Evolutionary conservation across 495 filamentous ascomycete genomes (phyloP).

Genomic region (Penicillium longicatenatum): DNA sequence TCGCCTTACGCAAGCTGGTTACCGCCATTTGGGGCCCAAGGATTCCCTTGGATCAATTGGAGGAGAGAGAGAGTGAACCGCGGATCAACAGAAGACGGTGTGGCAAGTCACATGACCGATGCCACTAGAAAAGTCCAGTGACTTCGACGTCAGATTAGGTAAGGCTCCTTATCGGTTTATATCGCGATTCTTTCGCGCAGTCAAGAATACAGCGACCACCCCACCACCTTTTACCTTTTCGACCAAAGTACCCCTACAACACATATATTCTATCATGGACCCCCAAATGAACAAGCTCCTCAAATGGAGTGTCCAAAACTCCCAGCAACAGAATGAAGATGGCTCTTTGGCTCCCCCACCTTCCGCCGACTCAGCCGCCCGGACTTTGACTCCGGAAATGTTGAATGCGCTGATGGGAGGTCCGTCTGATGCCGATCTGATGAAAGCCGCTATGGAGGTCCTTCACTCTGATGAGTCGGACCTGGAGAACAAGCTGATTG

Average conservation of each 20-base stretch:
- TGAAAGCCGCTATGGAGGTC: slow-evolving; percentile 78
- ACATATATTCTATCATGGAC: slow-evolving; percentile 32
- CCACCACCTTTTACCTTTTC: too few relatives aligned
- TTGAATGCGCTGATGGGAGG: slow-evolving; percentile 75
- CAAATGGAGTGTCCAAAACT: slow-evolving; percentile 92
- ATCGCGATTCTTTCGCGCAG: not conserved
- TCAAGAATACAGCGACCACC: too few relatives aligned
- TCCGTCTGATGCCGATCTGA: slow-evolving; percentile 85
- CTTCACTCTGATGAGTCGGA: slow-evolving; percentile 63
- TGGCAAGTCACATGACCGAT: slow-evolving; percentile 21
- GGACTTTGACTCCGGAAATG: slow-evolving; percentile 61
- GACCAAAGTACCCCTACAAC: too few relatives aligned
- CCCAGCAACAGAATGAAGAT: slow-evolving; percentile 40
- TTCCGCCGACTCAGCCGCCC: slow-evolving; percentile 40
- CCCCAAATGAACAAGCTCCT: slow-evolving; percentile 75
- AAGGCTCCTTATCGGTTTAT: slow-evolving; percentile 4
- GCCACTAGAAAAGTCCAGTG: slow-evolving; percentile 25
- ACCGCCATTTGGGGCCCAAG: slow-evolving; percentile 16
- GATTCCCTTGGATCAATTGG: not conserved
- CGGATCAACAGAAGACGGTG: not conserved
- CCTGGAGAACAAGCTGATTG: slow-evolving; percentile 77
- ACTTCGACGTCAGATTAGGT: slow-evolving; percentile 9
- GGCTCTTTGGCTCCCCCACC: slow-evolving; percentile 38
- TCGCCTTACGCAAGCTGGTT: slow-evolving; percentile 11
- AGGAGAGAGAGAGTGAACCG: not conserved